These are phyloP conservation scores for Didymella arachidicola DNA, from an alignment of 2,329 filamentous ascomycete genomes.

Conservation along the genomic window DNA sequence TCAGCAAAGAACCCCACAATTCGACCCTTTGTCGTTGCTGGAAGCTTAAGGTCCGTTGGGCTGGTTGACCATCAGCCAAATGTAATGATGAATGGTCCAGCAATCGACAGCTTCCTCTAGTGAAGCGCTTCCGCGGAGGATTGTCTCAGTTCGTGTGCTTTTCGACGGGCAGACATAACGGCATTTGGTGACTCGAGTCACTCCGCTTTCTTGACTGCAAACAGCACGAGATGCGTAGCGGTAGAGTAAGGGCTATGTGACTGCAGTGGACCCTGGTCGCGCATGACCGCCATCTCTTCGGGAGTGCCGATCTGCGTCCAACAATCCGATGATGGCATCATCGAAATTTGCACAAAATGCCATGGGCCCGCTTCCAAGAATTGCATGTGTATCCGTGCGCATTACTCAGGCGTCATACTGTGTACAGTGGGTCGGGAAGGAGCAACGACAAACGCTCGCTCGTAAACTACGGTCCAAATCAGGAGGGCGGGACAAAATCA, in stretches of 20 bases:
- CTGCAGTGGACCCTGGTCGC: background rate
- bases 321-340: background rate
- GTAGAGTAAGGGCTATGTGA: background rate
- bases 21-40: background rate
- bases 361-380: slow-evolving; percentile 10
- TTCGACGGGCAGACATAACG: background rate
- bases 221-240: background rate
- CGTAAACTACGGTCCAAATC: background rate
- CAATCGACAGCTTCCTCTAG: background rate
- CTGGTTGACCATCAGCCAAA: background rate
- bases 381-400: slow-evolving; percentile 5
- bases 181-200: background rate
- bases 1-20: background rate
- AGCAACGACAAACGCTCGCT: background rate
- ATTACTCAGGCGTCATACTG: background rate
- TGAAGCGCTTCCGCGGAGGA: background rate
- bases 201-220: background rate
- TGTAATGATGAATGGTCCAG: background rate
- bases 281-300: background rate
- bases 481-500: background rate
- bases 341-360: slow-evolving; percentile 7
- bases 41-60: background rate
- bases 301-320: slow-evolving; percentile 2
- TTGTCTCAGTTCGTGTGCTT: background rate
- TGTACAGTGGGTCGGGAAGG: slow-evolving; percentile 1